Evolutionary conservation across 169 alveolate genomes (phyloP).

Genomic region (Prorocentrum cordatum): DNA sequence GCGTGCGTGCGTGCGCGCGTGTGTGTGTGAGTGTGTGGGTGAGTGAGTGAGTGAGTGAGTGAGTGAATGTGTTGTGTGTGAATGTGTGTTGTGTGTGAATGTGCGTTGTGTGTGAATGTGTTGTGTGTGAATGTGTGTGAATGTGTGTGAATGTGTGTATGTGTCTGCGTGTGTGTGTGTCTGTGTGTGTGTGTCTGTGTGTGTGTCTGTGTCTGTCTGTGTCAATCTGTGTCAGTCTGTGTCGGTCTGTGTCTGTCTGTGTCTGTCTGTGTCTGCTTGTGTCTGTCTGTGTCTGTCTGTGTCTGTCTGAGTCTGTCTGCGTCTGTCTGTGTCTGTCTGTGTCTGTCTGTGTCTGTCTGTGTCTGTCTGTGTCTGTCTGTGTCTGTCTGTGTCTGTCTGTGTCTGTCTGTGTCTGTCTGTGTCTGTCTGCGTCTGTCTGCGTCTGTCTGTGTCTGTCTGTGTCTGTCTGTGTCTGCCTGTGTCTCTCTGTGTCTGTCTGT

Average conservation of each 20-base stretch:
- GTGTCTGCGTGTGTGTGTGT: neutral
- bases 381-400: neutral
- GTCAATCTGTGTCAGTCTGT: neutral
- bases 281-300: slow-evolving; percentile 24
- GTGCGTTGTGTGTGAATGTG: no score
- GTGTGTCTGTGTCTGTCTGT: neutral
- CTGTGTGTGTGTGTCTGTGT: neutral
- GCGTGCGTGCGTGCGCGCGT: no score
- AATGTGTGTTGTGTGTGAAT: no score
- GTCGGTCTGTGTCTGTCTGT: slow-evolving; percentile 28
- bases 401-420: slow-evolving; percentile 4
- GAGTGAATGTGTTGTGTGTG: no score
- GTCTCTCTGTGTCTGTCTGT: neutral
- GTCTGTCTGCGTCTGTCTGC: neutral
- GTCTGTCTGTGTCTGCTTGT: slow-evolving; percentile 24
- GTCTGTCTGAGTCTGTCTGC: slow-evolving; percentile 19
- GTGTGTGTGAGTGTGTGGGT: no score
- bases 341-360: neutral
- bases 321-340: neutral
- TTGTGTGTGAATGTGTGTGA: neutral
- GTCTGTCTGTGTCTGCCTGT: neutral
- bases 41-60: no score
- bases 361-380: slow-evolving; percentile 14
- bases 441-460: neutral
- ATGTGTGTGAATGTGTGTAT: neutral